Base-by-base conservation (phyloP, 1,284 basidiomycete genomes). In the Leucoagaricus sp. region DNA sequence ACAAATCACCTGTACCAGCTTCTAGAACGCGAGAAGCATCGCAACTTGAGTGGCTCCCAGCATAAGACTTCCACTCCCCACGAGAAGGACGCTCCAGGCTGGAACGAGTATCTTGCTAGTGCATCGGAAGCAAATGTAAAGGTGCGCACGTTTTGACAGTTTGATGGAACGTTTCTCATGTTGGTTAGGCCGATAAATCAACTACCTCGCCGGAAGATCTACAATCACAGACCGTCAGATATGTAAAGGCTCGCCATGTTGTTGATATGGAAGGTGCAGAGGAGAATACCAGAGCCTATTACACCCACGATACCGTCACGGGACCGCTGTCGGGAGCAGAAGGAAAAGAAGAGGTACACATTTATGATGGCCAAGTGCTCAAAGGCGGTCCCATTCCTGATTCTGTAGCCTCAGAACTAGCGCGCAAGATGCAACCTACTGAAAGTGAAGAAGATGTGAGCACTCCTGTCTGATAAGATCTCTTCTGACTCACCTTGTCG, bases 71-170 rank as follows among this genome's bases (percentile, higher is more conserved):
- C 81, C 1, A 76, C 81, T 2, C 77, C 82, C 17, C 74, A 81
- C 52, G 67, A 28, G 29, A 49, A 80, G 12, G 65, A 83, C 58
- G 86, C 87, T 1, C 89, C 87, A 4, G 88, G 87, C 1, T 91
- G 89, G 89, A 90, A 90, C 64, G 85, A 91, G 64, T 65, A 71
- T 34, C 81, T 91, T 21, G 89, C 89, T 1, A 82, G 79, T 57
- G 63, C 76, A 12, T 88, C 88, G 0, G 89, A 91, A 70, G 89
- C 89, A 8, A 69, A 73, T 31, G 74, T 91, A 45, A 91, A 91
- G 80, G 89, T 86, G 31, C 33, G 64, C 49, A n/a, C n/a, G n/a
- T 34, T 12, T 26, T 6, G 33, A 9, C 7, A 13, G 47, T 28
- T 10, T 25, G 17, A n/a, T 46, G 6, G 23, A 7, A 10, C 33